Base-by-base conservation (phyloP, 1,284 basidiomycete genomes). In the Leucoagaricus sp. region DNA sequence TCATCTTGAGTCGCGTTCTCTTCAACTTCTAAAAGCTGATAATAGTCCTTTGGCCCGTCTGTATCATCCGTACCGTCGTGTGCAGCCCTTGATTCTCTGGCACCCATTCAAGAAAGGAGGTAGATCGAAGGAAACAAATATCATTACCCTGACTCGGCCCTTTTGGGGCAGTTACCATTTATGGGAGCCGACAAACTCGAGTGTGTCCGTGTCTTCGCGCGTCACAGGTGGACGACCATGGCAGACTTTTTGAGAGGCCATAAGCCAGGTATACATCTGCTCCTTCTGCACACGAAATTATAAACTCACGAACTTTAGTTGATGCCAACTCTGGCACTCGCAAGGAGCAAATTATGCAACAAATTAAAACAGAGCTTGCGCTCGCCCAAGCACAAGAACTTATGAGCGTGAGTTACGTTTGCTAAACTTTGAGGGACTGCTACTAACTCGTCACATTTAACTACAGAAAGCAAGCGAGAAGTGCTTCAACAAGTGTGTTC, bases 1-100 rank as follows among this genome's bases (percentile, higher is more conserved):
- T 96, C 93, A 42, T 94, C 93, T n/a, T 78, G 69, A 0, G 88
- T 88, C 3, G 93, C 93, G 57, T 85, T 82, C 65, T 94, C 91
- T 42, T 86, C 84, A 0, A 96, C 83, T 54, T 86, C 85, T 2
- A 96, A 77, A 9, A 96, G 79, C 55, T 87, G 76, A 68, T 96
- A 96, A 70, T 94, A 96, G 68, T 94, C 87, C 9, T 73, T 65
- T 12, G 70, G 70, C 1, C 65, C 61, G 12, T 59, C 60, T 1
- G 70, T 65, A 0, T 68, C 68, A 9, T 64, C 63, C 12, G 69
- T 67, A 28, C 62, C 65, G 26, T 63, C 61, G 42, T 69, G 67
- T 34, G 74, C 73, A 19, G 64, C 69, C 40, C 79, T 78, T 1
- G 90, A 92, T 72, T 84, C 85, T 31, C 79, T 72, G 31, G 88